Percentiles rank a stretch among this genome's conserved stretches.
Evolutionary conservation across 1,139 yeast species (phyloP).

Genomic region (Candida sanyaensis): DNA sequence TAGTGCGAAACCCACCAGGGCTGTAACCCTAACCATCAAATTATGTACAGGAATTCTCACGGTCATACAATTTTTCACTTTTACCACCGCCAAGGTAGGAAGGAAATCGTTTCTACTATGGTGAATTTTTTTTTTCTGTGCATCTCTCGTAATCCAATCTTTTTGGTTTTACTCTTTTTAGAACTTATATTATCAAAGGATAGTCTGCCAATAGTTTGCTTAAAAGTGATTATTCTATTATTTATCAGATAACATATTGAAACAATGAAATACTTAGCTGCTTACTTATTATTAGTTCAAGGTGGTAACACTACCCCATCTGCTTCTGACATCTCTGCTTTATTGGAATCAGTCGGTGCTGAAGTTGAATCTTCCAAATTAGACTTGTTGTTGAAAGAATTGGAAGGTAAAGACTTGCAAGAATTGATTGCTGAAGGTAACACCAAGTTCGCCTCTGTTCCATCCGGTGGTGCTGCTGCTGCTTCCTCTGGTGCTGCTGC

Average conservation of each 20-base stretch:
- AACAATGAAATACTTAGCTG: constrained; percentile 82
- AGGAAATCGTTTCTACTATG: no score
- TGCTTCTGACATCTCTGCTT: constrained; percentile 69
- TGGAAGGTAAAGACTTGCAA: constrained; percentile 76
- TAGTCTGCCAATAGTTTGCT: constrained; percentile 58
- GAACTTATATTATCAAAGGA: constrained; percentile 38
- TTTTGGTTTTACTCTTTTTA: background rate
- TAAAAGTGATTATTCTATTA: constrained; percentile 58
- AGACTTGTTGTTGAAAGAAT: constrained; percentile 62
- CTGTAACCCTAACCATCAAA: constrained; percentile 3
- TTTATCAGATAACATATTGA: constrained; percentile 1
- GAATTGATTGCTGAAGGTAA: constrained; percentile 81
- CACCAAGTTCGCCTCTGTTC: constrained; percentile 80
- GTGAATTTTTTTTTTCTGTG: background rate
- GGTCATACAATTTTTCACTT: background rate
- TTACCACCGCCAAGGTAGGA: background rate
- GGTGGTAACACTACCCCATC: constrained; percentile 83
- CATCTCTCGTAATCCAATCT: background rate
- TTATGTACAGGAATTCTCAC: constrained; percentile 2
- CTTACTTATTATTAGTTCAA: constrained; percentile 83
- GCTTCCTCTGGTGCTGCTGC: constrained; percentile 51
- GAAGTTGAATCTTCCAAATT: constrained; percentile 79
- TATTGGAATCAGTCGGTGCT: constrained; percentile 75
- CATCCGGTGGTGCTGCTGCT: constrained; percentile 83
- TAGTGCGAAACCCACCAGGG: background rate